A percentile compares a stretch with the other conserved stretches of the same genome.
These are phyloP conservation scores for Cairneyella variabilis DNA, from an alignment of 495 filamentous ascomycete species.

Conservation along the genomic window DNA sequence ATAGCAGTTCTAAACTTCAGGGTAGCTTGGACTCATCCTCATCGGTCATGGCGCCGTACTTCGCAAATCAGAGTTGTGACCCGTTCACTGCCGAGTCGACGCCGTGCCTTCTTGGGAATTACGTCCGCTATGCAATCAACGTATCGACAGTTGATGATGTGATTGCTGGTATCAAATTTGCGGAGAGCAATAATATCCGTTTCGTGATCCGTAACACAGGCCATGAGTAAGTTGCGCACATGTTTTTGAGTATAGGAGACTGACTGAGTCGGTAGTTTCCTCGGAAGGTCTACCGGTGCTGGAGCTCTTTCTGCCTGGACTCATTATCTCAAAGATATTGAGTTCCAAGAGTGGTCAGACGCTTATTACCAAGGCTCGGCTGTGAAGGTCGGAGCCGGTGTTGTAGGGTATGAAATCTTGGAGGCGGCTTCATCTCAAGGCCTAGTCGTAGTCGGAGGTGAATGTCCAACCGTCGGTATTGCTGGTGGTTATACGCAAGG, in stretches of 20 bases:
- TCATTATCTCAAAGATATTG: too few relatives aligned
- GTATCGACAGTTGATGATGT: too few relatives aligned
- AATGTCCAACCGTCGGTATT: conserved; percentile 46
- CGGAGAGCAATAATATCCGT: neutral
- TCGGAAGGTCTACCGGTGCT: conserved; percentile 38
- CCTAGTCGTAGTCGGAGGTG: conserved; percentile 48
- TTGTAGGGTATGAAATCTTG: conserved; percentile 50
- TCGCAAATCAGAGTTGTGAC: conserved; percentile 47
- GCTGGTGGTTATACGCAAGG: conserved; percentile 51
- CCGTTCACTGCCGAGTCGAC: conserved; percentile 44
- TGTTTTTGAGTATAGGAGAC: neutral
- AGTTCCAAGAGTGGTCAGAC: too few relatives aligned
- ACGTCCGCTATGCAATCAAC: conserved; percentile 52
- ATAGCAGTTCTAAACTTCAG: too few relatives aligned
- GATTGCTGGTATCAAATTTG: neutral
- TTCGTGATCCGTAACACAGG: neutral
- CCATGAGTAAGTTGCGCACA: neutral
- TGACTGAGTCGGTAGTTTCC: neutral
- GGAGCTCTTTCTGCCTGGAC: conserved; percentile 44
- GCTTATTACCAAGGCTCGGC: conserved; percentile 35
- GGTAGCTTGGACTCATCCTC: too few relatives aligned
- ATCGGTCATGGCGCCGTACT: conserved; percentile 29
- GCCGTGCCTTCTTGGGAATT: conserved; percentile 54
- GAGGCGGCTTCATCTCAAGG: conserved; percentile 39
- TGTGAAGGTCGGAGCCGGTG: conserved; percentile 48